Evolutionary conservation across 495 filamentous ascomycete species (phyloP), one percentile per base, ranked within the genome.

Genomic region (Annulohypoxylon stygium): DNA sequence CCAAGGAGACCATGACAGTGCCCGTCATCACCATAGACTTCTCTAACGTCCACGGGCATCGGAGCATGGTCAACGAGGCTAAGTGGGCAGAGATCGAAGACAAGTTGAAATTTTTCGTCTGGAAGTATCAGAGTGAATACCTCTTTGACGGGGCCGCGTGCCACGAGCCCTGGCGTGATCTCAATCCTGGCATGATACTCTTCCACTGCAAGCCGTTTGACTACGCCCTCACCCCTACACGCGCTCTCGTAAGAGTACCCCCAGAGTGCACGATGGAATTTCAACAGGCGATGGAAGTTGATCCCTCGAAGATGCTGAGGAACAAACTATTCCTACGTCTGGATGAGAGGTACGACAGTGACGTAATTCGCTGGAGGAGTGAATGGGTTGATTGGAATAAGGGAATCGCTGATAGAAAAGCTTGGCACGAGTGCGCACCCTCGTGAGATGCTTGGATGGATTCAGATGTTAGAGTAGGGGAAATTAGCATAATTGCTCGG

Each of bases 131-230:
- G 20, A 23, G 20, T 23, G 20, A 23, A 23, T 67, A 23, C n/a
- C 25, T 50, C 16, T 23, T 23, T 23, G 8, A 59, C 3, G 14
- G 53, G 4, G n/a, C 1, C 41, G 37, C 59, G 3, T 8, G 4
- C 2, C 25, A 59, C 25, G 37, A 41, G 34, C 8, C 41, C 7
- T 7, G 36, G 8, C 12, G 5, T 1, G 53, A 39, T 16, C 0
- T 48, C 2, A 26, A 67, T 25, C 64, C 64, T 25, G 39, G 53
- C n/a, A 8, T 48, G 26, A 50, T 45, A 14, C 53, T 67, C 25
- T 18, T 59, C 18, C 36, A 37, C 39, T 10, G 58, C 26, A 36
- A 7, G 26, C 64, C 53, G 16, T 67, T 47, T 25, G 43, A 67
- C 26, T 23, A 47, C 41, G 12, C 9, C 18, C 25, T 67, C n/a